Base-by-base conservation (phyloP, 805 yeast species). In the Starmerella asiatica region DNA sequence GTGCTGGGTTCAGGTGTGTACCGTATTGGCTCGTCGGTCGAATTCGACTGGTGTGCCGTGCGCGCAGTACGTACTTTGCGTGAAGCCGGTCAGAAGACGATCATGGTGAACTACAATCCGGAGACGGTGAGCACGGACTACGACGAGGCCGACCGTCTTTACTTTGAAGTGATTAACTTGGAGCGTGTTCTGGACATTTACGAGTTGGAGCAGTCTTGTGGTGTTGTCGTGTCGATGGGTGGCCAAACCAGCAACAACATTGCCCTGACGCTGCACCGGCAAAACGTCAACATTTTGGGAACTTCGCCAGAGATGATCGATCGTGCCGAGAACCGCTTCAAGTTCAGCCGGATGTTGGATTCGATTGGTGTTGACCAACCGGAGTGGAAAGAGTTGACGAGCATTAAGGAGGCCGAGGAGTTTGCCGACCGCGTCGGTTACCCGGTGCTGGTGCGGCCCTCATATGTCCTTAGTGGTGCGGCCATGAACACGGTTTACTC, bases 1-100 rank as follows among this genome's bases (percentile, higher is more conserved):
- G 98, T 88, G 32, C 69, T 88, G 44, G 97, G 97, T 50, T 85
- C 96, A 4, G 98, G 98, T 71, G 98, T 91, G 33, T 88, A 88
- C 72, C 77, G 98, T 68, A 88, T 88, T 59, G 98, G 98, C 55
- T 91, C 97, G 5, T 88, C 97, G 23, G 98, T 88, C 46, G 98
- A 88, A 65, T 88, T 88, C 59, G 98, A 88, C 67, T 88, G 97
- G 96, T 88, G 98, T 75, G 97, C 97, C 34, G 98, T 88, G 43
- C 75, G 94, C 49, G 91, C 97, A 34, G 91, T 85, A 48, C 76
- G 97, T 65, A 84, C 97, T 30, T 70, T 88, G 58, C 76, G 98
- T 55, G 79, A 79, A 51, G 73, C 75, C 59, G 84, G 86, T 43
- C 68, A 72, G 57, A 88, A 85, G 69, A 88, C 97, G 31, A 79